A percentile compares a stretch with the other conserved stretches of the same genome.
Conservation (phyloP, 345 rosid species). For the Angophora floribunda region DNA sequence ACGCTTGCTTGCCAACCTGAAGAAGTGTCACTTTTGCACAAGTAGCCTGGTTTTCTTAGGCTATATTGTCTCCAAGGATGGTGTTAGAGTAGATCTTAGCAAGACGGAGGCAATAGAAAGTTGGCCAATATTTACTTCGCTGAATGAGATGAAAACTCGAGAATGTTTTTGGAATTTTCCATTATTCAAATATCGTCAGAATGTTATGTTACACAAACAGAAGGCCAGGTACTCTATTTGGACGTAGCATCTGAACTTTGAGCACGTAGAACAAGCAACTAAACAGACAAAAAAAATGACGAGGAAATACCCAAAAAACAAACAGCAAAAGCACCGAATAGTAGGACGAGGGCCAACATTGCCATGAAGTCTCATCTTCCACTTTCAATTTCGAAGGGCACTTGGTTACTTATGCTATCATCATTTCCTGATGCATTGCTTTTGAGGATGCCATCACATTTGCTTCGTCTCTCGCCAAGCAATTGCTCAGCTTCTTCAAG, state of each 20-base stretch:
- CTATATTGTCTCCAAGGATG: too few species aligned
- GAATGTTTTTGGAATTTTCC: not conserved
- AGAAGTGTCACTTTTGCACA: too few species aligned
- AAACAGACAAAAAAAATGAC: not conserved
- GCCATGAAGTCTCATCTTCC: not conserved
- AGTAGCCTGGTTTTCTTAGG: too few species aligned
- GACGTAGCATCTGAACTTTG: not conserved
- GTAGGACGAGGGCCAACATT: not conserved
- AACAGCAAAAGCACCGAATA: not conserved
- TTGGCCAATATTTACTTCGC: too few species aligned
- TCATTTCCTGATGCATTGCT: not conserved
- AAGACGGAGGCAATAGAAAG: too few species aligned
- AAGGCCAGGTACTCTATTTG: not conserved
- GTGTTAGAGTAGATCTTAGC: too few species aligned
- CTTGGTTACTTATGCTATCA: not conserved
- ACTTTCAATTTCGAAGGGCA: not conserved
- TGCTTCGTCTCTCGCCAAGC: not conserved
- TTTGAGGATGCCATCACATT: not conserved
- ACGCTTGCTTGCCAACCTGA: too few species aligned
- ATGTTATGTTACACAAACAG: not conserved
- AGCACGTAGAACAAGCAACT: not conserved
- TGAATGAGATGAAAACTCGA: too few species aligned
- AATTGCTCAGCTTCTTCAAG: constrained; percentile 7
- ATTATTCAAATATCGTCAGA: not conserved
- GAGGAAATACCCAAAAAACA: not conserved